phyloP scores from a whole-genome alignment of 1,139 yeast species.

The Magnusiomyces tetraspermus region DNA sequence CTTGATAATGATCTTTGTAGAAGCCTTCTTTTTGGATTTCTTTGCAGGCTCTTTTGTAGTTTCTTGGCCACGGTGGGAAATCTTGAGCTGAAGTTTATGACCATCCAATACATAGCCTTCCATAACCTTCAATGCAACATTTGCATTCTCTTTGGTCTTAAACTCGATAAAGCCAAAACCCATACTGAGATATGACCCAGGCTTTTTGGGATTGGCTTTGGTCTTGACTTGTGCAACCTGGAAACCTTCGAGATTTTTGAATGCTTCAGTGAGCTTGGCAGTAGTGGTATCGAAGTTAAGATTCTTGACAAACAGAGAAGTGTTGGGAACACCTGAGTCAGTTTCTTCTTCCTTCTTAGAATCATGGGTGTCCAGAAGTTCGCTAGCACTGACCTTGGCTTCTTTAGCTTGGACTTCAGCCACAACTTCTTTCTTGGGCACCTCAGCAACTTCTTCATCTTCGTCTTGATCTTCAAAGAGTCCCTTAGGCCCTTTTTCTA shows the following conservation, averaged over 20 bases:
- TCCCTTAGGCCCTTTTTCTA: slow-evolving; percentile 89
- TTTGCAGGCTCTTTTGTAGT: background rate
- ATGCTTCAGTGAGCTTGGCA: slow-evolving; percentile 46
- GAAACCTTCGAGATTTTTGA: slow-evolving; percentile 63
- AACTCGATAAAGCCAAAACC: slow-evolving; percentile 97
- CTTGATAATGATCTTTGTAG: slow-evolving; percentile 79
- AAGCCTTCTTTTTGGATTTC: slow-evolving; percentile 6
- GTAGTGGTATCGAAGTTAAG: slow-evolving; percentile 75
- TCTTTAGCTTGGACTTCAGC: slow-evolving; percentile 29
- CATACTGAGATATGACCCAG: slow-evolving; percentile 67
- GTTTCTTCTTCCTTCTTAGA: slow-evolving; percentile 39
- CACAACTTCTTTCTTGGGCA: slow-evolving; percentile 18
- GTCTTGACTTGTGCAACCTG: slow-evolving; percentile 75
- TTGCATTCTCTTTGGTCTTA: slow-evolving; percentile 66
- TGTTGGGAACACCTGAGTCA: slow-evolving; percentile 44
- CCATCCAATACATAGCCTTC: slow-evolving; percentile 81
- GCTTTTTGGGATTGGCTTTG: slow-evolving; percentile 75
- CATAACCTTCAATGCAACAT: slow-evolving; percentile 59
- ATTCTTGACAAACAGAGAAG: slow-evolving; percentile 84
- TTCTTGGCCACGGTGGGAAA: slow-evolving; percentile 60
- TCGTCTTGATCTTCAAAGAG: slow-evolving; percentile 45
- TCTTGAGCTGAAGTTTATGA: slow-evolving; percentile 77
- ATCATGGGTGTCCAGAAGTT: slow-evolving; percentile 33
- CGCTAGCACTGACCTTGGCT: slow-evolving; percentile 23
- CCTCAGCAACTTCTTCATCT: slow-evolving; percentile 33